phyloP scores from a whole-genome alignment of 1,284 basidiomycete genomes.

The Leccinum pseudoinsigne region DNA sequence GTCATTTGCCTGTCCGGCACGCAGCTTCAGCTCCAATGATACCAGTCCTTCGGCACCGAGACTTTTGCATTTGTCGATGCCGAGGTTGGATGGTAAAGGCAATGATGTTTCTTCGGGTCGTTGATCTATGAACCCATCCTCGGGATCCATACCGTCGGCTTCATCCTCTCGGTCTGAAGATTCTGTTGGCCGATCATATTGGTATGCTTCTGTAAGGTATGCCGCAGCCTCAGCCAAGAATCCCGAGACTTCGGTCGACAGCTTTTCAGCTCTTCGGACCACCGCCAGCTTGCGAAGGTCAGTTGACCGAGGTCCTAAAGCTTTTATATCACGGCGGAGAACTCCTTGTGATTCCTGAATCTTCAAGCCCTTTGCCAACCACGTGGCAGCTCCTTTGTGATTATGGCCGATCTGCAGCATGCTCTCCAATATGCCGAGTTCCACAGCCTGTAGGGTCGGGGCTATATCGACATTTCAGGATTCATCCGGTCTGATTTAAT shows the following conservation, averaged over 20 bases:
- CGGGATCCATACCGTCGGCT: neutral
- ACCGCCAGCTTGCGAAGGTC: no score
- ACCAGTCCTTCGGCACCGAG: neutral
- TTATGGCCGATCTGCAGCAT: neutral
- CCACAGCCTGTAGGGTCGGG: neutral
- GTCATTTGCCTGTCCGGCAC: neutral
- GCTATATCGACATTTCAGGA: neutral
- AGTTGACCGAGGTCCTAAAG: no score
- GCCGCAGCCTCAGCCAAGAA: neutral
- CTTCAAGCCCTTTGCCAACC: no score
- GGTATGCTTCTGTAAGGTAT: neutral
- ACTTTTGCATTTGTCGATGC: neutral
- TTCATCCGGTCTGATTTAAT: neutral
- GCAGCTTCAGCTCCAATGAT: neutral
- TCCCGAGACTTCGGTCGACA: no score
- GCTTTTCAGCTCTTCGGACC: no score
- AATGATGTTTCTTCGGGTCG: neutral
- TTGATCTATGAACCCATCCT: neutral
- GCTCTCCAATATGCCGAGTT: neutral
- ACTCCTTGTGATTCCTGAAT: no score
- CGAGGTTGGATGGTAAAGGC: neutral
- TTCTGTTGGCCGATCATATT: neutral
- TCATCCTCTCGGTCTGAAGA: neutral
- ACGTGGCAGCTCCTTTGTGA: no score
- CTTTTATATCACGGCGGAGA: no score